These are phyloP conservation scores for Phytophthora meadii DNA, from an alignment of 352 stramenopile genomes.

Conservation along the genomic window DNA sequence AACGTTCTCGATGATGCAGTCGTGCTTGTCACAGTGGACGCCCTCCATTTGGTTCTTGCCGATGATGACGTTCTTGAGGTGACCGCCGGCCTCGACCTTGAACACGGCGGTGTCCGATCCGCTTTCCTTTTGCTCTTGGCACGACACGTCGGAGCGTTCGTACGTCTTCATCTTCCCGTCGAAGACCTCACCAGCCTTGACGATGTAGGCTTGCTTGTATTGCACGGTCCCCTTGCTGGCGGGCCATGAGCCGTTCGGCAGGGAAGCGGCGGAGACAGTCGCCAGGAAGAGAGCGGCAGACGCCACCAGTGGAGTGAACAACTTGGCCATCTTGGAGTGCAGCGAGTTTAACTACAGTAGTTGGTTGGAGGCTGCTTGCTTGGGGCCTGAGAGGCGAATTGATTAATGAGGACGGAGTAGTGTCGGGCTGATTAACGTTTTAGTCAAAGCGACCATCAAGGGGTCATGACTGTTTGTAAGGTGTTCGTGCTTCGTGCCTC, in stretches of 20 bases:
- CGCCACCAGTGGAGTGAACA: conserved; percentile 9
- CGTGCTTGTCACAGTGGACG: neutral
- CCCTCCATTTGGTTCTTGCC: conserved; percentile 2
- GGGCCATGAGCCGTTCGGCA: conserved; percentile 30
- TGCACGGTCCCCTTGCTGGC: conserved; percentile 22
- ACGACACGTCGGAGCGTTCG: conserved; percentile 1
- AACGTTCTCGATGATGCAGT: conserved; percentile 1
- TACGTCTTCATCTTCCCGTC: neutral
- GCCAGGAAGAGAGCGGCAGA: conserved; percentile 12
- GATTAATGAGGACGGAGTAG: neutral
- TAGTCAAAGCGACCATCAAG: conserved; percentile 12
- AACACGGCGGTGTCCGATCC: neutral
- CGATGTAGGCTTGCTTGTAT: conserved; percentile 10
- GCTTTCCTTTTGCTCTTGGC: neutral
- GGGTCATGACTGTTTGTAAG: conserved; percentile 8
- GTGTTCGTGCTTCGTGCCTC: neutral
- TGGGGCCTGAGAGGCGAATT: neutral
- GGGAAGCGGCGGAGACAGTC: conserved; percentile 8
- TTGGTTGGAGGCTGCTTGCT: neutral
- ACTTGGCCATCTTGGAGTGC: conserved; percentile 12
- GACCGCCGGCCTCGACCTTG: neutral
- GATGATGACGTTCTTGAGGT: conserved; percentile 2
- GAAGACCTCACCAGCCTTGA: conserved; percentile 18
- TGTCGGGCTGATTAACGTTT: neutral
- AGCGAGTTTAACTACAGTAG: neutral